These are phyloP conservation scores for Kwoniella heveanensis DNA, from an alignment of 768 basidiomycete species.

Conservation along the genomic window DNA sequence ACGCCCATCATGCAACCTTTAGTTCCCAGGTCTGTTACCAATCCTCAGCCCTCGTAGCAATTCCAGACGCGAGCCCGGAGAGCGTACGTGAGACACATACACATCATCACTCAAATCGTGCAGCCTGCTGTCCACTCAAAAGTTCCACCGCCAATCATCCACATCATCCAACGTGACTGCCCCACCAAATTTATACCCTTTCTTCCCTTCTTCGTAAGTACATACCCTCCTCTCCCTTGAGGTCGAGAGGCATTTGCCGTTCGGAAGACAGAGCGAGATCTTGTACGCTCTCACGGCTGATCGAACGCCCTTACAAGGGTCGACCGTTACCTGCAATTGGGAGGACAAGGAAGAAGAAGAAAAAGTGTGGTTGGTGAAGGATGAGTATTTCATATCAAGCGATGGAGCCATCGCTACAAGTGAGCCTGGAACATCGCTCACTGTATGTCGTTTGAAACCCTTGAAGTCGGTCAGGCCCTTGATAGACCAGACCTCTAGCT, in stretches of 20 bases:
- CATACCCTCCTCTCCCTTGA: constrained; percentile 38
- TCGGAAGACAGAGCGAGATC: constrained; percentile 33
- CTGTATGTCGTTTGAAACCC: constrained; percentile 19
- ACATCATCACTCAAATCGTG: too few species aligned
- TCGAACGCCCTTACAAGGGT: constrained; percentile 29
- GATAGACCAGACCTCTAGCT: constrained; percentile 20
- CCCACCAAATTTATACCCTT: constrained; percentile 35
- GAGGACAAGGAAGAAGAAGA: too few species aligned
- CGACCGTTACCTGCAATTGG: constrained; percentile 23
- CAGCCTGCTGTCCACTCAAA: neutral
- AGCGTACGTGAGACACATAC: too few species aligned
- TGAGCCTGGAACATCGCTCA: too few species aligned
- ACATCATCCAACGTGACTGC: constrained; percentile 37
- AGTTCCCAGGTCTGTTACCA: too few species aligned
- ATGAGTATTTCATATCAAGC: too few species aligned
- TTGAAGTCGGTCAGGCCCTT: constrained; percentile 24
- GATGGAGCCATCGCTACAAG: too few species aligned
- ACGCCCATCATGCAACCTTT: too few species aligned
- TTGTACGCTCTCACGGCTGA: constrained; percentile 38
- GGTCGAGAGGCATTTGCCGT: constrained; percentile 32
- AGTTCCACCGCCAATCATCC: constrained; percentile 42
- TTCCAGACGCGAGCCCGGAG: too few species aligned
- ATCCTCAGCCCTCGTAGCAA: too few species aligned
- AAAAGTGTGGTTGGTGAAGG: too few species aligned
- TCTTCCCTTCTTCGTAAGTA: constrained; percentile 31